phyloP scores from a whole-genome alignment of 2,329 filamentous ascomycete genomes.

The Byssothecium circinans region DNA sequence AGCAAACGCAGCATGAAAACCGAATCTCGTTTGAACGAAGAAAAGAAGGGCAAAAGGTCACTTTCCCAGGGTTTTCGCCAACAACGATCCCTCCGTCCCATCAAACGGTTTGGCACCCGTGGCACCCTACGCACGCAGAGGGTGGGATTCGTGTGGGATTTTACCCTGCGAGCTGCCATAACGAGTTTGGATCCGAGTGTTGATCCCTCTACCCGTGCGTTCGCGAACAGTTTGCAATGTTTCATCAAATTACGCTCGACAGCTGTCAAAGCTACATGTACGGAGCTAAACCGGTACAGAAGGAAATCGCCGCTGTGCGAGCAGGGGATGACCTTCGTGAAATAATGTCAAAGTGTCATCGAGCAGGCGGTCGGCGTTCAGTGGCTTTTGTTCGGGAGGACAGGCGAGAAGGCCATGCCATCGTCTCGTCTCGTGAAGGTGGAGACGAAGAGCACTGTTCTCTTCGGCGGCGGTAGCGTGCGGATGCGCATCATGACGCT shows the following conservation, averaged over 20 bases:
- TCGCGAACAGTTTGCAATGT: slow-evolving; percentile 14
- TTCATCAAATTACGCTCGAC: slow-evolving; percentile 27
- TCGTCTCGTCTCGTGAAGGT: slow-evolving; percentile 19
- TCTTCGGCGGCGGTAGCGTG: not conserved
- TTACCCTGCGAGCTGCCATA: not conserved
- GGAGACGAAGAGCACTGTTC: slow-evolving; percentile 5
- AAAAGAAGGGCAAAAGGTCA: no score
- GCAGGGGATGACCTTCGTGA: no score
- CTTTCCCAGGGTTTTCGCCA: no score
- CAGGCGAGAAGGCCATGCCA: slow-evolving; percentile 3
- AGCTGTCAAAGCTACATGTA: slow-evolving; percentile 3
- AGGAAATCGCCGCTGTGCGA: slow-evolving; percentile 15
- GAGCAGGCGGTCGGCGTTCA: not conserved
- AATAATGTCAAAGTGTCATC: slow-evolving; percentile 12
- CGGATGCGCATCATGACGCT: slow-evolving; percentile 11
- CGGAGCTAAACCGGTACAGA: slow-evolving; percentile 4
- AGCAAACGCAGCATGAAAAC: slow-evolving; percentile 28
- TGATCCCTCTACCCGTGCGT: not conserved
- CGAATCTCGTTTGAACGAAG: slow-evolving; percentile 30
- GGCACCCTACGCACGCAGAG: no score
- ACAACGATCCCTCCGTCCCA: no score
- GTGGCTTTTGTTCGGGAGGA: slow-evolving; percentile 4
- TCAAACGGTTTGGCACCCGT: slow-evolving; percentile 10
- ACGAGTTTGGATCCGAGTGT: not conserved
- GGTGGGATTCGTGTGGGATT: no score